A percentile compares a stretch with the other conserved stretches of the same genome.
phyloP scores from a whole-genome alignment of 495 filamentous ascomycete genomes.

The Neurospora sp. region DNA sequence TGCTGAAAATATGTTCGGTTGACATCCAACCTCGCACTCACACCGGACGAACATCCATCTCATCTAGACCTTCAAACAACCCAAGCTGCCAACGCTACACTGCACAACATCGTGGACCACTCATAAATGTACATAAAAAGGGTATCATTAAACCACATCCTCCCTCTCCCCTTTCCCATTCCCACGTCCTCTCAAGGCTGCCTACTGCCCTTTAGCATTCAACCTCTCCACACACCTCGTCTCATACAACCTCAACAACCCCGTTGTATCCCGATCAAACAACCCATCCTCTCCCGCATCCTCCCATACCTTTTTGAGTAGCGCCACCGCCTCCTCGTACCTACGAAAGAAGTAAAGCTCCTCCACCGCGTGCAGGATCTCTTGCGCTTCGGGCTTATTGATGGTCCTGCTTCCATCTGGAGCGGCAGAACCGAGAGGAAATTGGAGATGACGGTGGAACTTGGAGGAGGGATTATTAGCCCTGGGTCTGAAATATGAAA shows the following conservation, averaged over 20 bases:
- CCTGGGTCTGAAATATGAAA: too few relatives aligned
- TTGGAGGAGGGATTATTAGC: too few relatives aligned
- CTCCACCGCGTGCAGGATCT: conserved; percentile 43
- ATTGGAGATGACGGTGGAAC: conserved; percentile 15
- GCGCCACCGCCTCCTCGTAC: conserved; percentile 31
- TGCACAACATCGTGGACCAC: too few relatives aligned
- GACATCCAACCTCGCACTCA: background rate
- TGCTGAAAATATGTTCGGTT: background rate
- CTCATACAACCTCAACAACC: conserved; percentile 26
- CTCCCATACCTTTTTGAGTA: conserved; percentile 22
- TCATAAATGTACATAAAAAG: too few relatives aligned
- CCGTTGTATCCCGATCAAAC: conserved; percentile 28
- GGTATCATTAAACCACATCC: background rate
- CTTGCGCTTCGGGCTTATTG: conserved; percentile 33
- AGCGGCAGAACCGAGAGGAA: conserved; percentile 1
- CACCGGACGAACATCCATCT: background rate
- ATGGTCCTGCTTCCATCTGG: conserved; percentile 2
- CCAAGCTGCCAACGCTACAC: background rate
- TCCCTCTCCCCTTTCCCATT: background rate
- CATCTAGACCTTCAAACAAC: background rate
- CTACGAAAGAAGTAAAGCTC: conserved; percentile 45
- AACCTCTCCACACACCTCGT: conserved; percentile 19
- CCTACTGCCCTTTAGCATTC: background rate
- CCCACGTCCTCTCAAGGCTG: too few relatives aligned
- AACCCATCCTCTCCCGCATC: conserved; percentile 9